A percentile compares a stretch with the other conserved stretches of the same genome.
Conservation (phyloP, 192 early-diverging fungal genomes). For the Podila horticola region DNA sequence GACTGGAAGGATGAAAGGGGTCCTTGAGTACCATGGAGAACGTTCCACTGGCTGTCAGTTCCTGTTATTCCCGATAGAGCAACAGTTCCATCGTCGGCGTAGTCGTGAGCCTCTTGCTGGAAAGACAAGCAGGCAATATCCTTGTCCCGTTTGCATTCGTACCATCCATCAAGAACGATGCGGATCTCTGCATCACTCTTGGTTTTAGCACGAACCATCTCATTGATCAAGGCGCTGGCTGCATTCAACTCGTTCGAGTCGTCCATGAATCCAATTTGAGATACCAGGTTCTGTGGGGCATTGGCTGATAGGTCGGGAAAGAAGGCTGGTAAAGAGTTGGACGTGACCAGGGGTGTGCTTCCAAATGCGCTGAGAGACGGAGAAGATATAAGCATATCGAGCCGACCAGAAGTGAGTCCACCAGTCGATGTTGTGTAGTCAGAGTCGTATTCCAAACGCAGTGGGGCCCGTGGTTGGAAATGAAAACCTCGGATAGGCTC, state of each 20-base stretch:
- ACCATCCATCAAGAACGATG: slow-evolving; percentile 47
- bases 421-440: slow-evolving; percentile 26
- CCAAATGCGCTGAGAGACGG: slow-evolving; percentile 39
- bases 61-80: background rate
- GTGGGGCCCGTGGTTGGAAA: slow-evolving; percentile 15
- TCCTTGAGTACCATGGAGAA: slow-evolving; percentile 5
- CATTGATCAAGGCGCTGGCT: slow-evolving; percentile 32
- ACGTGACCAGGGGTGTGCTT: slow-evolving; percentile 16
- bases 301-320: slow-evolving; percentile 47
- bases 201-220: slow-evolving; percentile 37
- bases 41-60: slow-evolving; percentile 10
- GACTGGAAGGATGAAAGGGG: slow-evolving; percentile 1
- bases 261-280: slow-evolving; percentile 52
- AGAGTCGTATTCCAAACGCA: slow-evolving; percentile 46
- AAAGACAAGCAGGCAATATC: slow-evolving; percentile 26
- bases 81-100: background rate
- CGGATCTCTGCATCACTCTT: slow-evolving; percentile 48
- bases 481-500: slow-evolving; percentile 21
- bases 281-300: slow-evolving; percentile 46
- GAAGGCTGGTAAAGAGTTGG: slow-evolving; percentile 34
- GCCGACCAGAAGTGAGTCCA: slow-evolving; percentile 9
- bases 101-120: slow-evolving; percentile 7
- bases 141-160: slow-evolving; percentile 44
- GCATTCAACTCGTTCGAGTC: slow-evolving; percentile 49
- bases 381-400: slow-evolving; percentile 31